phyloP scores from a whole-genome alignment of 2,329 filamentous ascomycete genomes.

The Kalmusia sp. region DNA sequence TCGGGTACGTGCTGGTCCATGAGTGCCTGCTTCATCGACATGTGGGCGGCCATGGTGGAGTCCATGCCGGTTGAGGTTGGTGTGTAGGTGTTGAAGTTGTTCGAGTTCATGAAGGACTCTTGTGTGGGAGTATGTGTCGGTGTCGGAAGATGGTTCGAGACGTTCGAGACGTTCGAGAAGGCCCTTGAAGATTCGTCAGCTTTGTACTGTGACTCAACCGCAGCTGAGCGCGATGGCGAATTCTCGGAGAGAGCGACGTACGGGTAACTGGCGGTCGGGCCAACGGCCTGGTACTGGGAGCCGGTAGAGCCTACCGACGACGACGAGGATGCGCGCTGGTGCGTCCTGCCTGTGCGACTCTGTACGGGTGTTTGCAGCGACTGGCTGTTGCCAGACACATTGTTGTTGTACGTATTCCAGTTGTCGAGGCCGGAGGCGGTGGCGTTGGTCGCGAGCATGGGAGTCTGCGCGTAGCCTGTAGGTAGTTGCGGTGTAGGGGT shows the following conservation, averaged over 20 bases:
- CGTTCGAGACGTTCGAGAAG: conserved; percentile 56
- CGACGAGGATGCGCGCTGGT: conserved; percentile 48
- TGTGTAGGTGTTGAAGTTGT: conserved; percentile 56
- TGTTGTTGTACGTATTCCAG: conserved; percentile 43
- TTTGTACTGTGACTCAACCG: conserved; percentile 39
- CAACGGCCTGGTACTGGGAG: conserved; percentile 42
- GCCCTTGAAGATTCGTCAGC: conserved; percentile 49
- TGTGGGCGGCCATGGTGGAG: conserved; percentile 58
- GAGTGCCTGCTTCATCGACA: conserved; percentile 66
- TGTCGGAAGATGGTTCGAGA: conserved; percentile 57
- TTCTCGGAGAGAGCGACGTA: conserved; percentile 54
- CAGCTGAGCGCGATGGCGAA: conserved; percentile 49
- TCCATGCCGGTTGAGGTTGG: conserved; percentile 51
- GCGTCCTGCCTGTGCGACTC: conserved; percentile 33
- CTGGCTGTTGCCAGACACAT: conserved; percentile 34
- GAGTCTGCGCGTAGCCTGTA: conserved; percentile 33
- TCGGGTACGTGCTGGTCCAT: conserved; percentile 58
- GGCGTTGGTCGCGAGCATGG: conserved; percentile 38
- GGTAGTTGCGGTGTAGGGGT: conserved; percentile 45
- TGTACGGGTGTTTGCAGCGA: conserved; percentile 42
- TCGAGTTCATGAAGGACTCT: conserved; percentile 56
- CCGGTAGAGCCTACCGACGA: conserved; percentile 48
- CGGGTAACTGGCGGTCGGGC: conserved; percentile 41
- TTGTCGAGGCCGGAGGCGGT: conserved; percentile 32
- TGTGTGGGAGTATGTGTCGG: conserved; percentile 63